phyloP scores from a whole-genome alignment of 1,284 basidiomycete species.

The Leccinum pseudoinsigne region DNA sequence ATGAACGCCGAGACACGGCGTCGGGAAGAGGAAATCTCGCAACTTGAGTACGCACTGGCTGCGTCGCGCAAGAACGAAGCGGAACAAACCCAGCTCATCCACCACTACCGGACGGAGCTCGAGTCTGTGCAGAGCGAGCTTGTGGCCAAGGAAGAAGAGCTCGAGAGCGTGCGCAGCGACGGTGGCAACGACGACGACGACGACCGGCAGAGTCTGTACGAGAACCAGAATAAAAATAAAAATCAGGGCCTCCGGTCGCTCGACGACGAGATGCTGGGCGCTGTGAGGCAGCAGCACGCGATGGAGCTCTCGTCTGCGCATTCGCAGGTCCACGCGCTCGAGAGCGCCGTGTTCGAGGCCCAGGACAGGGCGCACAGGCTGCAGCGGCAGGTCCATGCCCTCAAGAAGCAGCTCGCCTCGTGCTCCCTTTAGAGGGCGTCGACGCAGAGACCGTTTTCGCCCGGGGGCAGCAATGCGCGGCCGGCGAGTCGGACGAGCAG shows the following conservation, averaged over 20 bases:
- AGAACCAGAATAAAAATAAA: background rate
- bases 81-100: slow-evolving; percentile 62
- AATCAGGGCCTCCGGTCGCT: slow-evolving; percentile 43
- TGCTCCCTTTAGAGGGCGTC: slow-evolving; percentile 41
- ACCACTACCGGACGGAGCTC: slow-evolving; percentile 63
- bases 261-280: slow-evolving; percentile 69
- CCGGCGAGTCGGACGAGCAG: slow-evolving; percentile 51
- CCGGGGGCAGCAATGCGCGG: slow-evolving; percentile 33
- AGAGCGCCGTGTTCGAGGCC: slow-evolving; percentile 71
- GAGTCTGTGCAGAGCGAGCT: slow-evolving; percentile 64
- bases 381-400: slow-evolving; percentile 62
- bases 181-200: slow-evolving; percentile 21
- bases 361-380: slow-evolving; percentile 67
- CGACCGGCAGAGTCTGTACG: background rate
- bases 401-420: slow-evolving; percentile 62
- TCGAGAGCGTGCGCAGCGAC: slow-evolving; percentile 43
- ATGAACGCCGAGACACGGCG: slow-evolving; percentile 37
- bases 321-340: slow-evolving; percentile 73
- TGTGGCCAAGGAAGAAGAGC: slow-evolving; percentile 59
- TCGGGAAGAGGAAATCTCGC: slow-evolving; percentile 51
- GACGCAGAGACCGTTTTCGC: slow-evolving; percentile 43
- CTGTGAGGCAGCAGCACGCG: slow-evolving; percentile 67
- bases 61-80: slow-evolving; percentile 40
- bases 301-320: slow-evolving; percentile 79
- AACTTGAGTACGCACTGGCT: slow-evolving; percentile 33